These are phyloP conservation scores for Colletotrichum sp. DNA, from an alignment of 2,329 filamentous ascomycete genomes.

Conservation along the genomic window DNA sequence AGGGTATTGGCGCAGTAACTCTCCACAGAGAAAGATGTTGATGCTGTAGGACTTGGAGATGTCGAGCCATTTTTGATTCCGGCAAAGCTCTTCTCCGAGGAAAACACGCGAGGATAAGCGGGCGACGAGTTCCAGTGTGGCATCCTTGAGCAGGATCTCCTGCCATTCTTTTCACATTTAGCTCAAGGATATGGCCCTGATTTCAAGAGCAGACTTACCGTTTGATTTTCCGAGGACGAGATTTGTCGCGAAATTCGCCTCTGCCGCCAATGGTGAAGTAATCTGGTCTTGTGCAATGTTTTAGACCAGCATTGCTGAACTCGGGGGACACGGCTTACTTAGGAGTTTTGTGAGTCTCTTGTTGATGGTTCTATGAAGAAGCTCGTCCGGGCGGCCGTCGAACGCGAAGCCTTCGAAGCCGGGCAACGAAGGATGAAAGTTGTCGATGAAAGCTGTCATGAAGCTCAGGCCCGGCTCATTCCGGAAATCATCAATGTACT, in stretches of 20 bases:
- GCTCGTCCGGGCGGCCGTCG: constrained; percentile 25
- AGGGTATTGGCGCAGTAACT: neutral
- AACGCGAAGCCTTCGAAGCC: constrained; percentile 20
- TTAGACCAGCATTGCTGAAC: neutral
- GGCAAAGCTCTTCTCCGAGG: constrained; percentile 47
- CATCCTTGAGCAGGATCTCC: neutral
- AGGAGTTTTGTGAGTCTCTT: neutral
- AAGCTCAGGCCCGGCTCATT: constrained; percentile 24
- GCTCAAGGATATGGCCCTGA: rapidly evolving
- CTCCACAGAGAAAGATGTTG: neutral
- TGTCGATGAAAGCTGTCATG: neutral
- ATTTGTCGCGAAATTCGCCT: neutral
- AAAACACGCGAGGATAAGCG: constrained; percentile 55
- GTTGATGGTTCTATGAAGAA: neutral
- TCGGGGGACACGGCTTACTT: neutral
- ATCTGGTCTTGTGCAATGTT: neutral
- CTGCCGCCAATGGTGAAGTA: neutral
- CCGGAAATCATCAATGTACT: constrained; percentile 23
- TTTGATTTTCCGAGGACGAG: neutral
- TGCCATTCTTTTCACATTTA: neutral
- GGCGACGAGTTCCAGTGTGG: constrained; percentile 38
- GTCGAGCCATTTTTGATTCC: constrained; percentile 50
- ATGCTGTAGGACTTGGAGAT: constrained; percentile 46
- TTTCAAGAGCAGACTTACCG: neutral
- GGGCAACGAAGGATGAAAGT: constrained; percentile 12